phyloP scores from a whole-genome alignment of 1,284 basidiomycete genomes.

The Trametes versicolor region DNA sequence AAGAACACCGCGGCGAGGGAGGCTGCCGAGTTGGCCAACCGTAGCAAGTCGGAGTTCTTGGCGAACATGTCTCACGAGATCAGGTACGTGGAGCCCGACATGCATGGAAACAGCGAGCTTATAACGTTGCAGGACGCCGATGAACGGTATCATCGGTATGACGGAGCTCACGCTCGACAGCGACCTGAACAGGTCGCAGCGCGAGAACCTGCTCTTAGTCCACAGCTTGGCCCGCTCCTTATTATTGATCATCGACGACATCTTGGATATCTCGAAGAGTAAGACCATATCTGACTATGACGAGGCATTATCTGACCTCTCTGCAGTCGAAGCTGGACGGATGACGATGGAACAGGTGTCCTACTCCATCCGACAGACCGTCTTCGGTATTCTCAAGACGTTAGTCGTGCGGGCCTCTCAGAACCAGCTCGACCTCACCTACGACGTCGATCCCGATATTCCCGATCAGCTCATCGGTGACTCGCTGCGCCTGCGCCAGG shows the following conservation, averaged over 20 bases:
- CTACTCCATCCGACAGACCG: slow-evolving; percentile 96
- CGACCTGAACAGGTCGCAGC: slow-evolving; percentile 87
- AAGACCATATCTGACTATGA: slow-evolving; percentile 45
- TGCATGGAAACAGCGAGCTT: neutral
- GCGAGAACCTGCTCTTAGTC: slow-evolving; percentile 96
- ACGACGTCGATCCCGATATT: slow-evolving; percentile 96
- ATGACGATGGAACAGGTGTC: slow-evolving; percentile 99
- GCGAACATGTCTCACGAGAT: slow-evolving; percentile 99
- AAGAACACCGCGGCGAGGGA: slow-evolving; percentile 99
- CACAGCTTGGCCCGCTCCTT: slow-evolving; percentile 95
- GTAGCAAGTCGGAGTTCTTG: slow-evolving; percentile 97
- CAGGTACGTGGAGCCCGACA: slow-evolving; percentile 60
- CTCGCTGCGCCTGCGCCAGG: slow-evolving; percentile 91
- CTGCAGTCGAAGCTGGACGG: slow-evolving; percentile 92
- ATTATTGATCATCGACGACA: slow-evolving; percentile 97
- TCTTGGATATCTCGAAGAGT: slow-evolving; percentile 99
- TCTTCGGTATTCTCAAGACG: slow-evolving; percentile 98
- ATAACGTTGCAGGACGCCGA: slow-evolving; percentile 77
- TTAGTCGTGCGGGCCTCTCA: slow-evolving; percentile 98
- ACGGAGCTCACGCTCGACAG: slow-evolving; percentile 97
- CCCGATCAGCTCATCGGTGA: slow-evolving; percentile 98
- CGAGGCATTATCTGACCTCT: slow-evolving; percentile 19
- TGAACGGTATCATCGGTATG: slow-evolving; percentile 99
- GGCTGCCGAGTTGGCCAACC: slow-evolving; percentile 96
- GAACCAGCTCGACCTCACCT: slow-evolving; percentile 96